Evolutionary conservation across 2,329 filamentous ascomycete genomes (phyloP).

Genomic region (Ascochyta pisi): DNA sequence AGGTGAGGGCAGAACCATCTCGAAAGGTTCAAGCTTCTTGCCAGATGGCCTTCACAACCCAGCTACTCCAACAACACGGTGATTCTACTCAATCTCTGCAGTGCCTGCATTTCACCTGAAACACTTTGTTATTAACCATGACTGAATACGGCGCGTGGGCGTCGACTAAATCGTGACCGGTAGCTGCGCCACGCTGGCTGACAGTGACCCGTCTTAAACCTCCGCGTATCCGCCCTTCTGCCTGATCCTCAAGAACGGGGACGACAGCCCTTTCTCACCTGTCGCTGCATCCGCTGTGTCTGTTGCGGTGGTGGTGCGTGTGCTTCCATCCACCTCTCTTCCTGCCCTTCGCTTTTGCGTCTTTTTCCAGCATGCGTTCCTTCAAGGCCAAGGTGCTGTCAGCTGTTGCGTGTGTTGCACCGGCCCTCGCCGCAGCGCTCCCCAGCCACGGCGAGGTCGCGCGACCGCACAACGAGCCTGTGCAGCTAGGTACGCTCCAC

Average conservation of each 20-base stretch:
- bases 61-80: neutral
- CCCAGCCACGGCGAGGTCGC: slow-evolving; percentile 24
- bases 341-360: slow-evolving; percentile 6
- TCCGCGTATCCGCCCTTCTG: slow-evolving; percentile 16
- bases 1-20: slow-evolving; percentile 7
- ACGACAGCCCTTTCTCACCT: slow-evolving; percentile 5
- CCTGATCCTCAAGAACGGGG: slow-evolving; percentile 19
- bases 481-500: slow-evolving; percentile 41
- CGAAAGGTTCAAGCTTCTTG: slow-evolving; percentile 14
- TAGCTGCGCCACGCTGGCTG: slow-evolving; percentile 41
- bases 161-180: slow-evolving; percentile 25
- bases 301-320: slow-evolving; percentile 20
- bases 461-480: slow-evolving; percentile 28
- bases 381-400: slow-evolving; percentile 43
- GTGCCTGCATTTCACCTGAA: neutral
- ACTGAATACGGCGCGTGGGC: neutral
- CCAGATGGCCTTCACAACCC: slow-evolving; percentile 22
- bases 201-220: slow-evolving; percentile 21
- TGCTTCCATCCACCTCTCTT: slow-evolving; percentile 15
- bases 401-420: slow-evolving; percentile 37
- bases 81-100: no score
- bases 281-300: slow-evolving; percentile 1
- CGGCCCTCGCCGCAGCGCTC: slow-evolving; percentile 41
- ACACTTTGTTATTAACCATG: neutral
- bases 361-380: slow-evolving; percentile 36